These are phyloP conservation scores for Alternaria viburni DNA, from an alignment of 2,329 filamentous ascomycete genomes.

Conservation along the genomic window DNA sequence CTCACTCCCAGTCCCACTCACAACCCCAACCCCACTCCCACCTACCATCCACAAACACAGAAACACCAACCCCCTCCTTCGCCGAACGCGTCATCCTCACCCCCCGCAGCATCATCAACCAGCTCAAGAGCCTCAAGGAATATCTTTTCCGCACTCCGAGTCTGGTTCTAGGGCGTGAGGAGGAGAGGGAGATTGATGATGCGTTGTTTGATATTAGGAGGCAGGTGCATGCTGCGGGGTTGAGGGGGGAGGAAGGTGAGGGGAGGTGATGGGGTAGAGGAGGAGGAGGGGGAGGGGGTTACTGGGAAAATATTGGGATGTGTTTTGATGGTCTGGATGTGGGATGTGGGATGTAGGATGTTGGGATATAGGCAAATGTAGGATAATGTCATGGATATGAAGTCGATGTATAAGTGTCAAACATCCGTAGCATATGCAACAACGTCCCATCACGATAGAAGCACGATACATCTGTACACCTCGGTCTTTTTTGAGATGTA, in stretches of 20 bases:
- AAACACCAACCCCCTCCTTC: conserved; percentile 13
- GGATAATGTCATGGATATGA: background rate
- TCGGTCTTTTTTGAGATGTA: too few species aligned
- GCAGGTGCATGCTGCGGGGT: conserved; percentile 74
- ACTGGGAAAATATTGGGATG: too few species aligned
- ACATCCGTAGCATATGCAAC: too few species aligned
- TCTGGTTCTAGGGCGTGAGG: conserved; percentile 66
- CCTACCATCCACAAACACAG: too few species aligned
- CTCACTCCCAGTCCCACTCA: too few species aligned
- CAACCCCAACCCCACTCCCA: too few species aligned
- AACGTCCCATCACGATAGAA: too few species aligned
- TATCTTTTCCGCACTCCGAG: conserved; percentile 61
- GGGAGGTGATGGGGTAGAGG: background rate
- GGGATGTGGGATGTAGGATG: too few species aligned
- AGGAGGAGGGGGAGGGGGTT: background rate
- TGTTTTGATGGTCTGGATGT: background rate
- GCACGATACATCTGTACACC: too few species aligned
- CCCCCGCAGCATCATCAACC: conserved; percentile 59
- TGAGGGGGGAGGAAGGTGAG: conserved; percentile 47
- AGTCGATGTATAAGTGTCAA: background rate
- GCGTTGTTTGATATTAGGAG: conserved; percentile 79
- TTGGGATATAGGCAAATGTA: background rate
- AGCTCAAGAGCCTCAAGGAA: conserved; percentile 52
- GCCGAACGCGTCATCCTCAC: conserved; percentile 47
- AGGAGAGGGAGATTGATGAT: conserved; percentile 76